Evolutionary conservation across 306 rosid species (phyloP).

Genomic region (Cicer chorassanicum): DNA sequence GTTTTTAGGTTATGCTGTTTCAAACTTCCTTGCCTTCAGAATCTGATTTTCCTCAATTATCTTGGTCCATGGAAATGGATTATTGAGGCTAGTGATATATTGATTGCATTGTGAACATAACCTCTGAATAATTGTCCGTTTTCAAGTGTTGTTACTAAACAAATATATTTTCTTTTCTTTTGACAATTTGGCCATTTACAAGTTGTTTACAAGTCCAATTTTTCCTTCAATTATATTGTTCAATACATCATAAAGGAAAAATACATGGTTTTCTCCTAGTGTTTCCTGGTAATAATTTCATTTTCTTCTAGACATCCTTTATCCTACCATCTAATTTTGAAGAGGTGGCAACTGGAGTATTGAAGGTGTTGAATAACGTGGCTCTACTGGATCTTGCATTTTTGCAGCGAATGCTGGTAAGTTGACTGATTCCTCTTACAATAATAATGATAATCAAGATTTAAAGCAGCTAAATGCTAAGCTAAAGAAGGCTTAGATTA

Average conservation of each 20-base stretch:
- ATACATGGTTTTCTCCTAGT: conserved; percentile 4
- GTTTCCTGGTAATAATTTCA: conserved; percentile 34
- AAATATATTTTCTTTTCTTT: not conserved
- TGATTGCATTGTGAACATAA: not conserved
- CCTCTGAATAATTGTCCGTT: conserved; percentile 16
- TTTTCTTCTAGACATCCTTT: conserved; percentile 68
- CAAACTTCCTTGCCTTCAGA: conserved; percentile 2
- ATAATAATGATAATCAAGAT: conserved; percentile 11
- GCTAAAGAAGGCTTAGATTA: conserved; percentile 24
- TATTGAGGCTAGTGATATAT: no score
- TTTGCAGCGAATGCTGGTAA: conserved; percentile 89
- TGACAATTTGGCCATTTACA: conserved; percentile 6
- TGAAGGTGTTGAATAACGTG: conserved; percentile 94
- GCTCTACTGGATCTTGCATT: conserved; percentile 89
- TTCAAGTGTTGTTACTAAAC: not conserved
- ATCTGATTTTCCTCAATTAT: conserved; percentile 4
- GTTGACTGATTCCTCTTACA: conserved; percentile 46
- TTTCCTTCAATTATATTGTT: conserved; percentile 18
- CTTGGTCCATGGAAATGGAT: not conserved
- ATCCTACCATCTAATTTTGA: conserved; percentile 97
- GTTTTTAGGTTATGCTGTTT: conserved; percentile 6
- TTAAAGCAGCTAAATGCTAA: conserved; percentile 24
- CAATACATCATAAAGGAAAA: not conserved
- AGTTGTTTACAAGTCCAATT: conserved; percentile 5
- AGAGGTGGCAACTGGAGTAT: conserved; percentile 94